Conservation (phyloP, 768 basidiomycete genomes). For the Auricularia cornea region DNA sequence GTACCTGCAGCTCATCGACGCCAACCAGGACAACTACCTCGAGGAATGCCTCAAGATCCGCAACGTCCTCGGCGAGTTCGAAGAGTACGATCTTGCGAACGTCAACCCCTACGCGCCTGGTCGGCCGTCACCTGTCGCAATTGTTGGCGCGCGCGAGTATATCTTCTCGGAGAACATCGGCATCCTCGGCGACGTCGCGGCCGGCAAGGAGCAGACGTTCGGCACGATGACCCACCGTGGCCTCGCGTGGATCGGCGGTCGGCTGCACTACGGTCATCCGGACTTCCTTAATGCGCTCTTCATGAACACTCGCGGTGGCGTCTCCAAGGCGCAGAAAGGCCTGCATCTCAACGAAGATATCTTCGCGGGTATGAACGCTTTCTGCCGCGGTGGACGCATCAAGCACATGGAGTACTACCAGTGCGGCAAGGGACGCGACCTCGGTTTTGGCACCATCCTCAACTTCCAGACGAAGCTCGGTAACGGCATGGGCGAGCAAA, state of each 20-base stretch:
- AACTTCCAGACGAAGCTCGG: constrained; percentile 99
- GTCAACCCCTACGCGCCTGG: constrained; percentile 97
- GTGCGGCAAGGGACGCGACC: constrained; percentile 97
- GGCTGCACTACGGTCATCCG: constrained; percentile 97
- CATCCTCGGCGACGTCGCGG: constrained; percentile 96
- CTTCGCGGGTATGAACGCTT: constrained; percentile 98
- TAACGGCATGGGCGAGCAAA: constrained; percentile 99
- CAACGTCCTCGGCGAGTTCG: constrained; percentile 95
- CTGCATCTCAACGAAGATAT: constrained; percentile 99
- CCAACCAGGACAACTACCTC: constrained; percentile 99
- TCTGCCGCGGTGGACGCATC: constrained; percentile 96
- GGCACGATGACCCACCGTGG: constrained; percentile 96
- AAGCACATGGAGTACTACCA: constrained; percentile 99
- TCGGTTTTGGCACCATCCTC: constrained; percentile 97
- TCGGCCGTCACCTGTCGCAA: constrained; percentile 83
- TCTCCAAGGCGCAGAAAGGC: constrained; percentile 98
- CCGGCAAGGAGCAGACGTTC: constrained; percentile 99
- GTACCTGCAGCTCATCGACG: constrained; percentile 97
- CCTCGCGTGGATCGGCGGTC: constrained; percentile 95
- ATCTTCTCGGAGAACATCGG: constrained; percentile 99
- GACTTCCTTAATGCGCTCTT: constrained; percentile 98
- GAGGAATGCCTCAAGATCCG: constrained; percentile 99
- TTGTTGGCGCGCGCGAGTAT: constrained; percentile 97
- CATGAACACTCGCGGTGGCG: constrained; percentile 97
- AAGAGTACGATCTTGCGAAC: constrained; percentile 82